Evolutionary conservation across 192 early-diverging fungal genomes (phyloP), one percentile per base, ranked within the genome.

Genomic region (Chytriomyces sp.): DNA sequence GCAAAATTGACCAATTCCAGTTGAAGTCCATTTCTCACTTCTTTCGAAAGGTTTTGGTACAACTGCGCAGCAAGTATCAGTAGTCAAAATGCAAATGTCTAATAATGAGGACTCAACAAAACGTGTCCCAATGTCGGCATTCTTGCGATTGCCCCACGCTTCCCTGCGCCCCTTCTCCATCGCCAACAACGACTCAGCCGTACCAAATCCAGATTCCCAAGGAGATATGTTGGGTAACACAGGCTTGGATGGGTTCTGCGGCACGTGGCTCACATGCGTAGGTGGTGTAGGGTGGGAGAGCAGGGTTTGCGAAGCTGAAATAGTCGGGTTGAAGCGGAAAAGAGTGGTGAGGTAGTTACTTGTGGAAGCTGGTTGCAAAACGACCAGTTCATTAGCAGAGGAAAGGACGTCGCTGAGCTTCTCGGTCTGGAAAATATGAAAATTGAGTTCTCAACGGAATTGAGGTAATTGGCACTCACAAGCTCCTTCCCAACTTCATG

Each of bases 111-210:
- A 55, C 5, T 17, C 32, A 33, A 68, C 65, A 28, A 65, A 41
- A 12, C 52, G 17, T 5, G 65, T 68, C 36, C 65, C 65, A 5
- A 68, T 19, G 7, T 68, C 65, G 12, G 52, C 44, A 68, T 53
- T 68, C 65, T 55, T 56, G 25, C 34, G 33, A 68, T 68, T 68
- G 26, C 34, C 65, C 65, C 65, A 68, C 10, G 65, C 44, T 55
- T 68, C 65, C 22, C 37, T 68, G 2, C 65, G 44, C 17, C 28
- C 55, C 19, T 28, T 17, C 30, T 68, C 65, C 52, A 68, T 30
- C 32, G 31, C 26, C 52, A 53, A 19, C 65, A 68, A 33, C 12
- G 52, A 26, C 37, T 68, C 65, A n/a, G 44, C 10, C 32, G 54
- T 56, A 3, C 65, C 65, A 33, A 68, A 68, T 25, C 65, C 65